These are phyloP conservation scores for Fragaria vesca DNA, from an alignment of 306 rosid genomes.

Conservation along the genomic window DNA sequence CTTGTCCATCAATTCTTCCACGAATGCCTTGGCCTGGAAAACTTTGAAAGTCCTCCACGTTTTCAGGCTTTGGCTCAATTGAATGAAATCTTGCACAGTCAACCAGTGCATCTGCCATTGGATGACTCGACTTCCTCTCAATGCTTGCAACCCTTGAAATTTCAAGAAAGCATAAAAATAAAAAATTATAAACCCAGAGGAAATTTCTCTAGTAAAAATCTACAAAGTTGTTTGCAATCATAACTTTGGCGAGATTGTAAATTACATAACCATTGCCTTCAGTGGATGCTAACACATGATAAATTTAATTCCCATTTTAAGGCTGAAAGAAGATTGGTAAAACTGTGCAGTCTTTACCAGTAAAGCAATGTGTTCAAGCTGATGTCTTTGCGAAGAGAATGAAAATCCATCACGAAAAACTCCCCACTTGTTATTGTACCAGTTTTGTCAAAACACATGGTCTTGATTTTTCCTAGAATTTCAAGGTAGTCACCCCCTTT, in stretches of 20 bases:
- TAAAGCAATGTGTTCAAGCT: slow-evolving; percentile 58
- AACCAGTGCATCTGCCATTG: slow-evolving; percentile 78
- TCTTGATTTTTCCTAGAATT: slow-evolving; percentile 64
- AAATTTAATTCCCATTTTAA: background rate
- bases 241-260: background rate
- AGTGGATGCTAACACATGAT: background rate
- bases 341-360: slow-evolving; percentile 50
- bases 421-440: slow-evolving; percentile 93
- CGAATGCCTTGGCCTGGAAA: slow-evolving; percentile 88
- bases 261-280: background rate
- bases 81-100: slow-evolving; percentile 71
- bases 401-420: slow-evolving; percentile 61
- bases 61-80: slow-evolving; percentile 69
- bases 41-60: slow-evolving; percentile 62
- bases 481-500: slow-evolving; percentile 90
- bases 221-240: background rate
- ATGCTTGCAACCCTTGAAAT: slow-evolving; percentile 74
- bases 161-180: background rate
- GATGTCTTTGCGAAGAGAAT: slow-evolving; percentile 55
- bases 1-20: slow-evolving; percentile 65
- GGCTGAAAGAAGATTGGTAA: background rate
- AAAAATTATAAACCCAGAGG: no score
- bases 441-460: slow-evolving; percentile 85
- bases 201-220: no score
- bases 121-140: slow-evolving; percentile 97